Evolutionary conservation across 306 rosid species (phyloP).

Genomic region (Rosa rugosa): DNA sequence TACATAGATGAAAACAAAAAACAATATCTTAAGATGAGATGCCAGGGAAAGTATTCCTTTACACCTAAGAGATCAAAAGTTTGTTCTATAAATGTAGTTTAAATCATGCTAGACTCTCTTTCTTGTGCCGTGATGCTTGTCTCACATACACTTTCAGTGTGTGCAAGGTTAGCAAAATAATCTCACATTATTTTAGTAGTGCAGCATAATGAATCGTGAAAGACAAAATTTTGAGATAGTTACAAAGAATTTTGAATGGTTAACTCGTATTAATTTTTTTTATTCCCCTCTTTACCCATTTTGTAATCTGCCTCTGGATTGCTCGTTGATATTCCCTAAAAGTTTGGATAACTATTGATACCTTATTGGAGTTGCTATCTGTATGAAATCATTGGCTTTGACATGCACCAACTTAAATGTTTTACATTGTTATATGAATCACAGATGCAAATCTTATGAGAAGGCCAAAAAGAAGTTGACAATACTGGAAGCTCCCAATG

Average conservation of each 20-base stretch:
- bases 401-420: background rate
- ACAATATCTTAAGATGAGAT: background rate
- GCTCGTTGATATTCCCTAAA: background rate
- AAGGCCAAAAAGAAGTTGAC: conserved; percentile 96
- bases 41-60: background rate
- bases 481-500: conserved; percentile 87
- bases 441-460: conserved; percentile 89
- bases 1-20: background rate
- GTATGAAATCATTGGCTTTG: background rate
- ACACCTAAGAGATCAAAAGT: background rate
- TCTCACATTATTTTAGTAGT: background rate
- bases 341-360: background rate
- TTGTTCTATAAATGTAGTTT: background rate
- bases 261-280: background rate
- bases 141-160: background rate
- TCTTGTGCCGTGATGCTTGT: background rate
- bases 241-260: background rate
- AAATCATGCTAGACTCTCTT: background rate
- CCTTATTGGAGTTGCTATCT: background rate
- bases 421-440: conserved; percentile 27
- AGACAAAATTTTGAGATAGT: background rate
- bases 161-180: background rate
- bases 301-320: background rate
- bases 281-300: conserved; percentile 1
- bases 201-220: background rate